Evolutionary conservation across 2,329 filamentous ascomycete genomes (phyloP).

Genomic region (Aspergillus pseudoglaucus): DNA sequence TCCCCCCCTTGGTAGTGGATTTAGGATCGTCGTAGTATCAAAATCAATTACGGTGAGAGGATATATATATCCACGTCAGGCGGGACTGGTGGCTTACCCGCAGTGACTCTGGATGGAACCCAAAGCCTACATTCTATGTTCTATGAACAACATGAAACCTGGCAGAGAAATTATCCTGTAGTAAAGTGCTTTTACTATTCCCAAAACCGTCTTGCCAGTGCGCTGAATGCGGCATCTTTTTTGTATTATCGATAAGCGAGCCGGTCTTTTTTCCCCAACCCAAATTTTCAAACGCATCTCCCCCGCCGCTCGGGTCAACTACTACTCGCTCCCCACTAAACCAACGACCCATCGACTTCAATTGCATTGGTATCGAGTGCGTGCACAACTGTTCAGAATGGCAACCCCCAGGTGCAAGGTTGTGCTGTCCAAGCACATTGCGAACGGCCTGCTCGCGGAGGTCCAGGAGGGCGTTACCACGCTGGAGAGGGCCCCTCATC

Average conservation of each 20-base stretch:
- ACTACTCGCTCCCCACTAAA: constrained; percentile 6
- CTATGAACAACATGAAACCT: background rate
- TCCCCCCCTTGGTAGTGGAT: background rate
- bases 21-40: background rate
- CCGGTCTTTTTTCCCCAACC: constrained; percentile 21
- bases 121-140: background rate
- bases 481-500: constrained; percentile 65
- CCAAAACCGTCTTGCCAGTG: background rate
- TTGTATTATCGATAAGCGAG: constrained; percentile 34
- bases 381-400: constrained; percentile 15
- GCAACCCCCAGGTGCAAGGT: constrained; percentile 68
- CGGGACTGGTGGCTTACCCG: too few species aligned
- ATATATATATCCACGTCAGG: too few species aligned
- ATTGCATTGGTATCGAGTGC: too few species aligned
- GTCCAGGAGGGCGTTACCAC: constrained; percentile 68
- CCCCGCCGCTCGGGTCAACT: background rate
- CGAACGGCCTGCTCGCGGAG: constrained; percentile 71
- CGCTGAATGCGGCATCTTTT: constrained; percentile 27
- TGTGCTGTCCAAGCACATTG: constrained; percentile 79
- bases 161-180: background rate
- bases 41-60: too few species aligned
- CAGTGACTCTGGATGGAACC: too few species aligned
- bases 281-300: constrained; percentile 14
- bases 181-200: background rate
- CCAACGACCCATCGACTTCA: background rate